Evolutionary conservation across 2,329 filamentous ascomycete genomes (phyloP).

Genomic region (Biscogniauxia mediterranea): DNA sequence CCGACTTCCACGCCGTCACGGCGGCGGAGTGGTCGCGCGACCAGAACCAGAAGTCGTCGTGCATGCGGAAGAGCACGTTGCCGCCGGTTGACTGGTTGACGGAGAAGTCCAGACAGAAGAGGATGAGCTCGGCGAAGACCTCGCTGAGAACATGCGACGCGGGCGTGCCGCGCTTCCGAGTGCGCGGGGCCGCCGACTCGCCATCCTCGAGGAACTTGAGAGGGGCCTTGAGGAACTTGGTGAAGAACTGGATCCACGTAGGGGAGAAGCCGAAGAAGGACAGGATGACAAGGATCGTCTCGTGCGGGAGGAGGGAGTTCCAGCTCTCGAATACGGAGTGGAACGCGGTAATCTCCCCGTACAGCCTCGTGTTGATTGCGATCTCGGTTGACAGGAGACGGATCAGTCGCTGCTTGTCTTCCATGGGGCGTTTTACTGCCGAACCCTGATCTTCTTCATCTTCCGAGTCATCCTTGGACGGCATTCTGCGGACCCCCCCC

Average conservation of each 20-base stretch:
- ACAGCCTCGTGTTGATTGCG: conserved; percentile 42
- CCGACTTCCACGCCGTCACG: conserved; percentile 57
- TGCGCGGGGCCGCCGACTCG: conserved; percentile 39
- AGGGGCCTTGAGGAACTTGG: conserved; percentile 56
- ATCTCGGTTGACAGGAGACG: conserved; percentile 48
- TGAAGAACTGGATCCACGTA: conserved; percentile 58
- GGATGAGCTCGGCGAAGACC: conserved; percentile 56
- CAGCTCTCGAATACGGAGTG: conserved; percentile 47
- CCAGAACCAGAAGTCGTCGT: conserved; percentile 70
- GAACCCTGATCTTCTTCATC: conserved; percentile 13
- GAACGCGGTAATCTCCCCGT: conserved; percentile 45
- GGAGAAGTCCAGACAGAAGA: conserved; percentile 65
- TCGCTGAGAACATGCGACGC: conserved; percentile 59
- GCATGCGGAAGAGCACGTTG: conserved; percentile 56
- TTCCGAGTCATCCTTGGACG: conserved; percentile 16
- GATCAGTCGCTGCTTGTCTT: conserved; percentile 47
- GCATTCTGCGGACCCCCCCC: conserved; percentile 2
- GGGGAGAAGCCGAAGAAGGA: conserved; percentile 58
- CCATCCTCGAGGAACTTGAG: conserved; percentile 57
- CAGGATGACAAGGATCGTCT: conserved; percentile 56
- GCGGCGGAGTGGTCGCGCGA: conserved; percentile 49
- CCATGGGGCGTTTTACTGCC: conserved; percentile 34
- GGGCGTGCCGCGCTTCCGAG: conserved; percentile 56
- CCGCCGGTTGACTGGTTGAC: conserved; percentile 58
- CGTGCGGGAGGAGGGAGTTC: conserved; percentile 48